phyloP scores from a whole-genome alignment of 164 flowering plant genomes.

The Stephania yunnanensis region DNA sequence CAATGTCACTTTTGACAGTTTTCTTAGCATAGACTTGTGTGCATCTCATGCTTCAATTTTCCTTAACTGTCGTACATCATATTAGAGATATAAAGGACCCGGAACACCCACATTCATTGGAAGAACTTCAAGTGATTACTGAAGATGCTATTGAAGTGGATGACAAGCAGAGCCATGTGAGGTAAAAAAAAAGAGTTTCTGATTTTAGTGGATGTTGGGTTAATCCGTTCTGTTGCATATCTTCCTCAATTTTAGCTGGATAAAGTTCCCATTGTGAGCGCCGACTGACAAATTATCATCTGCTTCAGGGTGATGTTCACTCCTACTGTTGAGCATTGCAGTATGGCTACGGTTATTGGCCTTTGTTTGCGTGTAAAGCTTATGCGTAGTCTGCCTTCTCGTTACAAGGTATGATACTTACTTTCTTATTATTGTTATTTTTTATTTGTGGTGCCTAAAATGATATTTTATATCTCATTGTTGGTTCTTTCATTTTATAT shows the following conservation, averaged over 20 bases:
- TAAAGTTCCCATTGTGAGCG: neutral
- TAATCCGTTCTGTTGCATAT: neutral
- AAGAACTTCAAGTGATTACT: conserved; percentile 77
- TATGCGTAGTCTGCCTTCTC: conserved; percentile 74
- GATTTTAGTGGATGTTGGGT: neutral
- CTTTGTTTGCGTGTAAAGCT: conserved; percentile 77
- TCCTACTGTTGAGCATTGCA: conserved; percentile 85
- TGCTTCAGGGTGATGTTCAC: conserved; percentile 75
- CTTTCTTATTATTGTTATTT: neutral
- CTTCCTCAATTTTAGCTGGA: neutral
- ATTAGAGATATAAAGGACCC: conserved; percentile 91
- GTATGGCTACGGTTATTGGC: conserved; percentile 83
- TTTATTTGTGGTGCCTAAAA: neutral
- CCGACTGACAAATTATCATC: neutral
- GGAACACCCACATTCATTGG: conserved; percentile 88
- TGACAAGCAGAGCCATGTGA: conserved; percentile 50
- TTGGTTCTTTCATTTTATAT: no score
- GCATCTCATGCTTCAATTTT: conserved; percentile 7
- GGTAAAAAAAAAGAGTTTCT: conserved; percentile 27
- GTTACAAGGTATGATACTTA: conserved; percentile 54
- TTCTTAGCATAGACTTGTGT: neutral
- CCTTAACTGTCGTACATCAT: conserved; percentile 60
- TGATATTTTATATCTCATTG: no score
- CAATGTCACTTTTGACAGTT: neutral
- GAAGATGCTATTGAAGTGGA: conserved; percentile 88